Conservation (phyloP, 2,329 filamentous ascomycete species). For the Aotearoamyces nothofagi region DNA sequence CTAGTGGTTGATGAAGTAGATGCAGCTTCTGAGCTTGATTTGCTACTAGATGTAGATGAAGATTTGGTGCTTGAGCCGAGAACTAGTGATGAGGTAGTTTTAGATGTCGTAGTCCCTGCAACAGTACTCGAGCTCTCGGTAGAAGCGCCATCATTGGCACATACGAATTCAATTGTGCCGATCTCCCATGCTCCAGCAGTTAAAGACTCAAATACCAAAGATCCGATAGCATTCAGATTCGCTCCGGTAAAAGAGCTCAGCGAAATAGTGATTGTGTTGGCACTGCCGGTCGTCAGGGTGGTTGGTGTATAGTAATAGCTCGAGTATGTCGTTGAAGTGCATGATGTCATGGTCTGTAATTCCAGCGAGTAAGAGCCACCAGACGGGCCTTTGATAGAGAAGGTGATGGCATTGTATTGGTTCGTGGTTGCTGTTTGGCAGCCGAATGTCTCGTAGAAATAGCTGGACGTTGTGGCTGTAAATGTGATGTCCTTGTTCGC, state of each 20-base stretch:
- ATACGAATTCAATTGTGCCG: conserved; percentile 30
- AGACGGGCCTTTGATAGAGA: conserved; percentile 29
- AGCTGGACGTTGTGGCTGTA: conserved; percentile 30
- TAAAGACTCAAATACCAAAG: conserved; percentile 27
- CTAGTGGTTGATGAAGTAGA: not conserved
- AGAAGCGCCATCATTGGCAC: conserved; percentile 18
- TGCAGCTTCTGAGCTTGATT: not conserved
- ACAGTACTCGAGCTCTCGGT: conserved; percentile 1
- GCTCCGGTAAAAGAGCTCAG: conserved; percentile 32
- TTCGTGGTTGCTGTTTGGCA: conserved; percentile 29
- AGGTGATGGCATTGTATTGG: conserved; percentile 30
- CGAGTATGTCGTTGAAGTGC: conserved; percentile 23
- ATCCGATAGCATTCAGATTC: conserved; percentile 31
- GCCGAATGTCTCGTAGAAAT: conserved; percentile 37
- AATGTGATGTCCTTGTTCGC: conserved; percentile 30
- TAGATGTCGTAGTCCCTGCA: not conserved
- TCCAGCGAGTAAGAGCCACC: conserved; percentile 26
- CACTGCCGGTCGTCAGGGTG: conserved; percentile 30
- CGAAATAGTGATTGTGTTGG: conserved; percentile 34
- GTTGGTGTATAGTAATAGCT: conserved; percentile 29
- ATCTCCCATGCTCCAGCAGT: conserved; percentile 29
- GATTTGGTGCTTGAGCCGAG: too few relatives aligned
- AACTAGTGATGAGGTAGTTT: not conserved
- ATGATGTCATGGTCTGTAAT: conserved; percentile 30
- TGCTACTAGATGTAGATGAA: too few relatives aligned